These are phyloP conservation scores for Inonotus hispidus DNA, from an alignment of 1,284 basidiomycete genomes.

Conservation along the genomic window DNA sequence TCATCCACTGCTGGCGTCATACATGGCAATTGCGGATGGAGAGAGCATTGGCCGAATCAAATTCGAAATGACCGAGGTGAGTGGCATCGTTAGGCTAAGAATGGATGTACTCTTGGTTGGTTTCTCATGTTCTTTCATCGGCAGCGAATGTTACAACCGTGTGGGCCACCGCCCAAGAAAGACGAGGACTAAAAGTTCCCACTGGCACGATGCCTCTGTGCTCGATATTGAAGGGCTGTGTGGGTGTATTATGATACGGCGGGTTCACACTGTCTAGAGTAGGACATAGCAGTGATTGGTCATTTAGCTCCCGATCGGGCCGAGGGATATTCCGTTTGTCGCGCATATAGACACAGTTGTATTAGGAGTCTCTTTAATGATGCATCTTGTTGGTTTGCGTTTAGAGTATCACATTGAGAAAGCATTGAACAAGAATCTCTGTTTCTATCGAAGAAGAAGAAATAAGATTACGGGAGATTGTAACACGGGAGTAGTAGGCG, in stretches of 20 bases:
- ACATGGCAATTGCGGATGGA: conserved; percentile 89
- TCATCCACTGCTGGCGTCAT: conserved; percentile 82
- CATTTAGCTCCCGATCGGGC: neutral
- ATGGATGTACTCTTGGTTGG: neutral
- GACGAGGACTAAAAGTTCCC: conserved; percentile 60
- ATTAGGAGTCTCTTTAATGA: neutral
- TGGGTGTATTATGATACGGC: too few species aligned
- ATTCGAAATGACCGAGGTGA: conserved; percentile 94
- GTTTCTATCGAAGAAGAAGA: neutral
- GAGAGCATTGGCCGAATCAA: conserved; percentile 85
- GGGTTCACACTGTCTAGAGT: neutral
- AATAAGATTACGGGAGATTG: neutral
- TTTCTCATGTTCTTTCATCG: conserved; percentile 9
- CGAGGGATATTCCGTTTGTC: conserved; percentile 6
- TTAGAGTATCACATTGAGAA: too few species aligned
- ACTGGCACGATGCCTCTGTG: neutral
- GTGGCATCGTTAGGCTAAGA: conserved; percentile 24
- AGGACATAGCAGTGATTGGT: neutral
- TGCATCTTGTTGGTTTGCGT: too few species aligned
- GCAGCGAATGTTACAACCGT: conserved; percentile 97
- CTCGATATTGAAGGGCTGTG: neutral
- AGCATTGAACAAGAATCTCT: neutral
- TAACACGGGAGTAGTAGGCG: neutral
- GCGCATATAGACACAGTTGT: conserved; percentile 17
- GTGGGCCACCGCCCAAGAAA: conserved; percentile 90